Evolutionary conservation across 148 eudicot genomes (phyloP), one percentile per base, ranked within the genome.

Genomic region (Diospyros lotus): DNA sequence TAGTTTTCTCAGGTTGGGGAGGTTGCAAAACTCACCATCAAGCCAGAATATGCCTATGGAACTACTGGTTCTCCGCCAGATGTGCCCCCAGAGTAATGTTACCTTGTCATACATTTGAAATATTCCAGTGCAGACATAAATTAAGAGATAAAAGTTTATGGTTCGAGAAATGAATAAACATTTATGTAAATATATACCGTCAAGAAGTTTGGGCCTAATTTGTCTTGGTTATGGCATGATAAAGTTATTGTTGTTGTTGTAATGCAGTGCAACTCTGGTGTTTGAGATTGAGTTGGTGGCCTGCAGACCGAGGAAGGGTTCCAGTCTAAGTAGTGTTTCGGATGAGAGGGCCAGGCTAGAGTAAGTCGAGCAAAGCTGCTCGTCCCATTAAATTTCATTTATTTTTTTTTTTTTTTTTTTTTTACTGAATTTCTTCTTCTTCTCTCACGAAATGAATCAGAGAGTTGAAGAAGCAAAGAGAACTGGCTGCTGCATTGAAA

Each of bases 1-100:
- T 39, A 43, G 28, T 72, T 61, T 71, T 80, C 82, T 4, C 83
- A 95, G 98, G 97, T 95, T 77, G 97, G 97, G 44, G 98, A 95
- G 82, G 76, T 92, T 67, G 98, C 96, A 48, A 92, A 84, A 80
- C 81, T 95, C 72, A 95, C 96, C 78, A 86, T 97, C 87, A 90
- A 92, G 90, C 86, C 98, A 68, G 98, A 92, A 66, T 95, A 92
- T 84, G 98, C 97, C n/a, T 95, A 95, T 84, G 97, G 98, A 38
- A 87, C 89, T 83, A 91, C 93, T 1, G 98, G 98, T 77, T 92
- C 98, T 75, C 97, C 93, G 50, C 98, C 98, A 60, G 98, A 95
- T 73, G 87, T 95, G 40, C 97, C 97, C 77, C 88, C 98, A 46
- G 86, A 90, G 98, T 94, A 94, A 56, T 80, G 52, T 38, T 69